A percentile compares a stretch with the other conserved stretches of the same genome.
Conservation (phyloP, 768 basidiomycete genomes). For the Arthromyces matolae region DNA sequence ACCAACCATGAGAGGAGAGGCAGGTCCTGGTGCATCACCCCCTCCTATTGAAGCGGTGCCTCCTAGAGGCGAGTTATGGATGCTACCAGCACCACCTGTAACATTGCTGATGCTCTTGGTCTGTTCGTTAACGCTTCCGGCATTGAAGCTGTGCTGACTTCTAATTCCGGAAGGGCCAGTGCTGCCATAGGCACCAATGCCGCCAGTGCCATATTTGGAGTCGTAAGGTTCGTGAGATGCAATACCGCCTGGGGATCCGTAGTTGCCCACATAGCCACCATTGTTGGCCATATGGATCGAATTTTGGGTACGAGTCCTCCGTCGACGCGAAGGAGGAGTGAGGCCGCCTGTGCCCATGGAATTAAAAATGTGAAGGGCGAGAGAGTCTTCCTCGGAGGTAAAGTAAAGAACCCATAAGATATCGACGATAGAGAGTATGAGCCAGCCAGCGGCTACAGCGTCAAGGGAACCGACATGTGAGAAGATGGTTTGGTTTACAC, state of each 20-base stretch:
- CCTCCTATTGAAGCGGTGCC: constrained; percentile 40
- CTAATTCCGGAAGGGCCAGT: constrained; percentile 44
- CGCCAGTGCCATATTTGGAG: constrained; percentile 46
- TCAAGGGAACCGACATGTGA: constrained; percentile 49
- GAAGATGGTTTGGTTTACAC: constrained; percentile 68
- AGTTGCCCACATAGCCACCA: constrained; percentile 64
- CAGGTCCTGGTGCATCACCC: constrained; percentile 45
- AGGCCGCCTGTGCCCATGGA: constrained; percentile 84
- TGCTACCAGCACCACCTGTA: constrained; percentile 46
- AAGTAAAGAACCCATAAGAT: constrained; percentile 97
- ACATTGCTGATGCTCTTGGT: constrained; percentile 34
- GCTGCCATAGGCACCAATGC: constrained; percentile 45
- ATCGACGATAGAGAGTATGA: constrained; percentile 86
- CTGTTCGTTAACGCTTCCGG: constrained; percentile 37
- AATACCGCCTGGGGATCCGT: constrained; percentile 65
- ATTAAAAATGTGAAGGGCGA: constrained; percentile 81
- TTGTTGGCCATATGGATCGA: constrained; percentile 58
- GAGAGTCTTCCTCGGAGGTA: constrained; percentile 93
- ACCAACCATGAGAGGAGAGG: constrained; percentile 68
- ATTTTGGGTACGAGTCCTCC: constrained; percentile 61
- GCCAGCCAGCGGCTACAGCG: constrained; percentile 92
- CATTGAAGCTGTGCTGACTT: constrained; percentile 54
- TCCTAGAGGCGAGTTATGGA: constrained; percentile 46
- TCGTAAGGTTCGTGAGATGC: constrained; percentile 69
- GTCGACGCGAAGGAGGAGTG: constrained; percentile 74